A percentile compares a stretch with the other conserved stretches of the same genome.
These are phyloP conservation scores for Diplotaxis tenuifolia DNA, from an alignment of 345 rosid genomes.

Conservation along the genomic window DNA sequence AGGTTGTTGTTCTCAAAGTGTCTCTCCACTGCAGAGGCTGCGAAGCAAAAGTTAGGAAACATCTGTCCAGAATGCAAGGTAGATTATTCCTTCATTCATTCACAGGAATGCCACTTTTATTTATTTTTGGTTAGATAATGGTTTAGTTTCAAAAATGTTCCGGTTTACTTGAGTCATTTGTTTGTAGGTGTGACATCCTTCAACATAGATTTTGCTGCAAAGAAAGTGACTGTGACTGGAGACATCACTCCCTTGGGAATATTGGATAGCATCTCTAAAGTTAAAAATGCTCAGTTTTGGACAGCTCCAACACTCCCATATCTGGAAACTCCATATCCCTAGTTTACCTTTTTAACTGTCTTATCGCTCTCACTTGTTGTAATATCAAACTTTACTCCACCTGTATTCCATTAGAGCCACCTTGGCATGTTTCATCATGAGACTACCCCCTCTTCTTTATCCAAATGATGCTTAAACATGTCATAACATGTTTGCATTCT, in stretches of 20 bases:
- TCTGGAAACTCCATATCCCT: not conserved
- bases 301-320: constrained; percentile 35
- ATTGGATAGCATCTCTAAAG: constrained; percentile 62
- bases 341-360: not conserved
- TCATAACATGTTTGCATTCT: not conserved
- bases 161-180: not conserved
- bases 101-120: not conserved
- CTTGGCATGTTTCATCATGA: too few relatives aligned
- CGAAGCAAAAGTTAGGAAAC: constrained; percentile 85
- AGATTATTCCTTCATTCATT: too few relatives aligned
- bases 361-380: constrained; percentile 3
- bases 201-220: constrained; percentile 63
- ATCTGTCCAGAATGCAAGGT: constrained; percentile 91
- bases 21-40: constrained; percentile 93
- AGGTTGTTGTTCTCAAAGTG: constrained; percentile 87
- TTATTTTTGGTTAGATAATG: too few relatives aligned
- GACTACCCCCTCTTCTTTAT: too few relatives aligned
- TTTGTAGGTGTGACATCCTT: constrained; percentile 56
- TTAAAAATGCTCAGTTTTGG: constrained; percentile 64
- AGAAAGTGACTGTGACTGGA: constrained; percentile 61
- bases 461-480: too few relatives aligned
- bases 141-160: too few relatives aligned
- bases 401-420: not conserved
- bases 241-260: constrained; percentile 47
- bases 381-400: constrained; percentile 2